Conservation (phyloP, 345 rosid species). For the Litchi chinensis region DNA sequence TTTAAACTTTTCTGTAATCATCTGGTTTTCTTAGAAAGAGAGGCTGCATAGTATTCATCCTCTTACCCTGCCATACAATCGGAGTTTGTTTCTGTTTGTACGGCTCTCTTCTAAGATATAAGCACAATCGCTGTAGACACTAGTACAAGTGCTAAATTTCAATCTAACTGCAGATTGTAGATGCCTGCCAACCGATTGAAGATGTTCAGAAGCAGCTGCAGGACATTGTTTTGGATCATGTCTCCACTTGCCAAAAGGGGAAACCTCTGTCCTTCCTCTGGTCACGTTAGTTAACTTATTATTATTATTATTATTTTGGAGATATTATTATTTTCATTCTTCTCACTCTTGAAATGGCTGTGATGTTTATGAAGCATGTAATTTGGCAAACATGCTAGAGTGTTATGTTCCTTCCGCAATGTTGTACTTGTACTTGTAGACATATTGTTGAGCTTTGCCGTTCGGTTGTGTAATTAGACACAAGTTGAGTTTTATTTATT, state of each 20-base stretch:
- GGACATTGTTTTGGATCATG: constrained; percentile 35
- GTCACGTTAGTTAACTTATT: constrained; percentile 14
- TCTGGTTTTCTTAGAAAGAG: background rate
- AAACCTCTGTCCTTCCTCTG: constrained; percentile 50
- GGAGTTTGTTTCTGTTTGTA: background rate
- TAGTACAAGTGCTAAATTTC: background rate
- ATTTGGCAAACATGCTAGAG: background rate
- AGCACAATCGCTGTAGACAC: background rate
- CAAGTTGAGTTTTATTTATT: no score
- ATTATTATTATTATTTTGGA: background rate
- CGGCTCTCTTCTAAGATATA: background rate
- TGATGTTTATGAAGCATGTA: background rate
- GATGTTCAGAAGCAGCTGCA: constrained; percentile 54
- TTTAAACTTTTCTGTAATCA: background rate
- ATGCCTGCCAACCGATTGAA: constrained; percentile 62
- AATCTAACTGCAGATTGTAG: constrained; percentile 47
- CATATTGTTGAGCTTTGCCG: no score
- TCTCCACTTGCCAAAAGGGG: constrained; percentile 40
- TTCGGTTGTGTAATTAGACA: no score
- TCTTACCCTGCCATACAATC: background rate
- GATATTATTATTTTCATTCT: no score
- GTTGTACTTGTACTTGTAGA: no score
- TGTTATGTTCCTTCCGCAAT: background rate
- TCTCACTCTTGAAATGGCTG: background rate
- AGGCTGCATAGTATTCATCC: background rate